Base-by-base conservation (phyloP, 345 rosid species). In the Dipteronia sinensis region DNA sequence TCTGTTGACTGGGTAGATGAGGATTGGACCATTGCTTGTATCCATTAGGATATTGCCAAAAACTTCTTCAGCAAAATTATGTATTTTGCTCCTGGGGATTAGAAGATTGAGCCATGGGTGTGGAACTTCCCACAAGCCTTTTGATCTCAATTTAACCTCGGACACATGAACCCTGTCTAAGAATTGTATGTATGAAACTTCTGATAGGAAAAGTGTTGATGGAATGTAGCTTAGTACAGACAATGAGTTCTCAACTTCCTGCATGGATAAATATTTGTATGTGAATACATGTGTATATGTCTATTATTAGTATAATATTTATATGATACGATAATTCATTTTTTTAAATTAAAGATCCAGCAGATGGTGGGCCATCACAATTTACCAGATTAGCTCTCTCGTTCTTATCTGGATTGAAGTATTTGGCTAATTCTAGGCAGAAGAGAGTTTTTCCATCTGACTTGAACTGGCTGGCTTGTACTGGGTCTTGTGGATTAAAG, bases 71-170 rank as follows among this genome's bases (percentile, higher is more conserved):
- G 98, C 98, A 81, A 95, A 95, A 6, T 72, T 83, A 13, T 86
- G 80, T 61, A 93, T 82, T 79, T 76, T 90, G 86, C 96, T 92
- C 83, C 85, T 83, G 34, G 99, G 98, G n/a, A 95, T 85, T 34
- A 93, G 90, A 63, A 95, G 99, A 84, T 95, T 95, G 68, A 95
- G 93, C 99, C 99, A 95, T 77, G 98, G 99, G 79, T 95, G 98
- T 6, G 99, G 99, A 76, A 95, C 93, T 82, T 93, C 98, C 99
- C 97, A 95, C 69, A 93, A 86, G 73, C 99, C 99, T 82, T 91
- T 92, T 17, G 96, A 85, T 78, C 93, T 76, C 25, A 95, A 86
- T 74, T 92, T 92, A 62, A 91, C 79, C 90, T 95, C 99, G 0
- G 98, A 93, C 51, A 85, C 86, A 71, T 93, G 97, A 74, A 95